Evolutionary conservation across 1,284 basidiomycete species (phyloP).

Genomic region (Trametes versicolor): DNA sequence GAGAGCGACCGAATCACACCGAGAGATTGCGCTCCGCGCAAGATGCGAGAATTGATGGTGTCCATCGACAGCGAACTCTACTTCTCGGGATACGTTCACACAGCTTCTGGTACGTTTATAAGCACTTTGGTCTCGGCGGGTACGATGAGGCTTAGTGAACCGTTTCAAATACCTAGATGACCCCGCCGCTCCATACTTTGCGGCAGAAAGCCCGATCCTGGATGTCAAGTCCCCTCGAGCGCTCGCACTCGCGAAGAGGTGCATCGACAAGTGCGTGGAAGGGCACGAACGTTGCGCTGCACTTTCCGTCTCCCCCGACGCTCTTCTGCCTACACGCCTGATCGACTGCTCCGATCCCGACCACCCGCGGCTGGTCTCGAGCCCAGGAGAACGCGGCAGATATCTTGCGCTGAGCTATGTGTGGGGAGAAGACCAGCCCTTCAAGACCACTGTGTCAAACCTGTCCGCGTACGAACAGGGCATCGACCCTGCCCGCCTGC

Average conservation of each 20-base stretch:
- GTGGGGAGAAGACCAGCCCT: constrained; percentile 23
- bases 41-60: too few relatives aligned
- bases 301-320: background rate
- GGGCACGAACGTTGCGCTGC: constrained; percentile 1
- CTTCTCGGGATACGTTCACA: background rate
- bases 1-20: too few relatives aligned
- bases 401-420: constrained; percentile 30
- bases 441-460: constrained; percentile 11
- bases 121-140: too few relatives aligned
- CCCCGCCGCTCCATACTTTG: background rate
- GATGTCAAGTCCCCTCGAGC: background rate
- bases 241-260: background rate
- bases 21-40: too few relatives aligned
- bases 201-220: background rate
- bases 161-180: background rate
- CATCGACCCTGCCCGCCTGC: constrained; percentile 5
- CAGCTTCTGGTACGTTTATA: background rate
- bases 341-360: constrained; percentile 21
- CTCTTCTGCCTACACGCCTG: constrained; percentile 20
- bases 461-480: background rate
- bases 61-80: too few relatives aligned
- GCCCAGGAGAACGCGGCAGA: background rate
- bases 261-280: background rate
- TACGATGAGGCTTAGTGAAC: too few relatives aligned
- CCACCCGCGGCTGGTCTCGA: background rate